Evolutionary conservation across 2,329 filamentous ascomycete species (phyloP), one percentile per base, ranked within the genome.

Genomic region (Pestalotiopsis sp.): DNA sequence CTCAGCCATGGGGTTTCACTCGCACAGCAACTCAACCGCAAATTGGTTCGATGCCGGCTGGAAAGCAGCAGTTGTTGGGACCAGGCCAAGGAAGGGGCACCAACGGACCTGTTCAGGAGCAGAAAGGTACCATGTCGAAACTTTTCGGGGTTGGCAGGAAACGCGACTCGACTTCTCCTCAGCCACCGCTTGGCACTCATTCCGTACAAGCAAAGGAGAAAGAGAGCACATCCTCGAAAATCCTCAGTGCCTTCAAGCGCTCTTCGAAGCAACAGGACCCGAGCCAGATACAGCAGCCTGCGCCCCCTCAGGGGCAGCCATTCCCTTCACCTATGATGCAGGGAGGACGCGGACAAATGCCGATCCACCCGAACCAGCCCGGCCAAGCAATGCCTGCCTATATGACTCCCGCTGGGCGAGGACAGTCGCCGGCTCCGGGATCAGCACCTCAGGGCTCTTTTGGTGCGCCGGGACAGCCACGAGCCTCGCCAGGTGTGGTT

Each of bases 161-260:
- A 17, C 60, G 39, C 35, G 52, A 68, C 4, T 64, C 58, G 22
- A 64, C 39, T 14, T 55, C 64, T 14, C 26, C 64, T 22, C 67
- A 68, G 60, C 48, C 58, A 35, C 60, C 40, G n/a, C 5, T 38
- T 56, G 70, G 69, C 17, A 73, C 71, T 52, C 68, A 68, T 7
- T 58, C 72, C 9, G 58, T 48, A 7, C 69, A 61, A 39, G 69
- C 22, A 63, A 70, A 14, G 71, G 71, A 55, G 67, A 77, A 69
- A 76, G 68, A 77, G 69, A 76, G 71, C n/a, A 73, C 72, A 0
- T 73, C 73, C 9, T 73, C 73, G 4, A 77, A 75, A 66, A 67
- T 78, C 13, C 67, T 77, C 3, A 69, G 72, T 20, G 75, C 75
- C 3, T 75, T 78, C 55, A 78, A 75, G 62, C 72, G 76, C 38